These are phyloP conservation scores for Chaetoceros tenuissimus DNA, from an alignment of 108 stramenopile species.

Conservation along the genomic window DNA sequence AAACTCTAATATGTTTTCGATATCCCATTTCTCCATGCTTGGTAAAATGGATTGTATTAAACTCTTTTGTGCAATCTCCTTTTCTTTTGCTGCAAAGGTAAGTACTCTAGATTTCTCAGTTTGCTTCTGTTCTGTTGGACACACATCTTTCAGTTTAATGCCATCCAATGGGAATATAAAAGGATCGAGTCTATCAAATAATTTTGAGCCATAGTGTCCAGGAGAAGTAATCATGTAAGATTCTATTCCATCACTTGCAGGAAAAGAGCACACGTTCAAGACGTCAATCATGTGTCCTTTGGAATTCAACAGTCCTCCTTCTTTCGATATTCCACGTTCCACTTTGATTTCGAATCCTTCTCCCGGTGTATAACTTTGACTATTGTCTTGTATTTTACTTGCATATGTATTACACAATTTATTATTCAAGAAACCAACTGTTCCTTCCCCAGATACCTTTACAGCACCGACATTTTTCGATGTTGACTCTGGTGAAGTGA, in stretches of 20 bases:
- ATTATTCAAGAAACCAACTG: constrained; percentile 50
- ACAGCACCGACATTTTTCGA: constrained; percentile 34
- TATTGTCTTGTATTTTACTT: background rate
- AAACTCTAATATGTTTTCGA: background rate
- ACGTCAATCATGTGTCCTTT: constrained; percentile 70
- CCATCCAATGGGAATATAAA: constrained; percentile 77
- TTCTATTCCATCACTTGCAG: constrained; percentile 2
- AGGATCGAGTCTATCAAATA: constrained; percentile 53
- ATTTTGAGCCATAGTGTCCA: constrained; percentile 44
- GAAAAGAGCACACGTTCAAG: constrained; percentile 28
- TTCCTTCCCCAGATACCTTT: constrained; percentile 44
- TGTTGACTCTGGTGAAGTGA: constrained; percentile 17
- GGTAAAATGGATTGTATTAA: background rate
- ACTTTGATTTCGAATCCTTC: constrained; percentile 3
- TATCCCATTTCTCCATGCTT: background rate
- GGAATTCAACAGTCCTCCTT: constrained; percentile 50
- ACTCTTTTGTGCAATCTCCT: background rate
- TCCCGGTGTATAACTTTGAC: background rate
- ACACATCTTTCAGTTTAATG: constrained; percentile 31
- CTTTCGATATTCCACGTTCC: constrained; percentile 18
- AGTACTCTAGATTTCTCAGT: constrained; percentile 16
- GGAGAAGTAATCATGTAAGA: constrained; percentile 70
- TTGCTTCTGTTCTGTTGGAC: background rate
- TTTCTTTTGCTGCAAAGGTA: constrained; percentile 4
- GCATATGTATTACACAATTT: constrained; percentile 54